phyloP scores from a whole-genome alignment of 2,329 filamentous ascomycete genomes.

The Pestalotiopsis sp. region DNA sequence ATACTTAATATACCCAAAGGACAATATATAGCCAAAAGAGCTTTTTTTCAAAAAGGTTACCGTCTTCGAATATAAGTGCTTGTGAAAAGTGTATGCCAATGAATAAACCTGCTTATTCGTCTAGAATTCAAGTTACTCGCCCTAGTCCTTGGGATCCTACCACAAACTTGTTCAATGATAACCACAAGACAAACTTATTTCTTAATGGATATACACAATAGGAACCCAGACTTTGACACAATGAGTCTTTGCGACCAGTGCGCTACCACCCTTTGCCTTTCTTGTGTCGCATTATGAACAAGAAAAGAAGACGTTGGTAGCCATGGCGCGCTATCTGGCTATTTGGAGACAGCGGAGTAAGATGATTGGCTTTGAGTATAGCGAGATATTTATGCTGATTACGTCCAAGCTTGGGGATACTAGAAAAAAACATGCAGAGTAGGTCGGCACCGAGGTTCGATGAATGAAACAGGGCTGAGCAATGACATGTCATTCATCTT shows the following conservation, averaged over 20 bases:
- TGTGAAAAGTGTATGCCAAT: background rate
- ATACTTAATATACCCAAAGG: conserved; percentile 9
- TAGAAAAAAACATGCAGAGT: background rate
- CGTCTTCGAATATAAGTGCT: background rate
- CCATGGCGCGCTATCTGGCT: too few species aligned
- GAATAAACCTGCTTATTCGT: background rate
- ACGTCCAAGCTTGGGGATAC: background rate
- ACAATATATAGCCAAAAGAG: conserved; percentile 5
- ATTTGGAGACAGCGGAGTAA: too few species aligned
- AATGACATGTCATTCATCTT: background rate
- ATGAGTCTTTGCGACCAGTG: too few species aligned
- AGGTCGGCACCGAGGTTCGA: background rate
- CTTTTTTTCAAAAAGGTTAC: background rate
- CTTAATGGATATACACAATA: too few species aligned
- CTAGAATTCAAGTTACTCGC: too few species aligned
- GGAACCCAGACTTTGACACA: too few species aligned
- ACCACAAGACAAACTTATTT: too few species aligned
- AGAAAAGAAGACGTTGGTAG: too few species aligned
- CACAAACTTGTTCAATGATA: too few species aligned
- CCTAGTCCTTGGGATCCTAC: too few species aligned
- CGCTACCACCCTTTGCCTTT: too few species aligned
- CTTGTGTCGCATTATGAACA: too few species aligned
- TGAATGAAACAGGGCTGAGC: background rate
- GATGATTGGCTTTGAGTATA: background rate
- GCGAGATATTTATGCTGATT: background rate